Evolutionary conservation across 1,284 basidiomycete species (phyloP), one percentile per base, ranked within the genome.

Genomic region (Mixia osmundae): DNA sequence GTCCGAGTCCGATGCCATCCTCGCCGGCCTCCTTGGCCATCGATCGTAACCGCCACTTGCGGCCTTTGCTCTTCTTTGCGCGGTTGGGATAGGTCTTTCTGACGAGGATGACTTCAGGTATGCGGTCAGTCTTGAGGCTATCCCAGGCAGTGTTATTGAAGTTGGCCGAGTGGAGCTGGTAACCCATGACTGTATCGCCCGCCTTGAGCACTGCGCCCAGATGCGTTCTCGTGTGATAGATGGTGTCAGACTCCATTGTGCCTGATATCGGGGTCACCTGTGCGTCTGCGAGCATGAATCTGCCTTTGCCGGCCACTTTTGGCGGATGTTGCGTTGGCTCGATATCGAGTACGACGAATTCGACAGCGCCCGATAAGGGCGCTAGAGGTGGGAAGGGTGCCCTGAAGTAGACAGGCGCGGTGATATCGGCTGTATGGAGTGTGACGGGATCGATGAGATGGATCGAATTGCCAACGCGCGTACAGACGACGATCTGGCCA

Each of bases 21-120:
- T 65, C 65, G 23, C 77, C 82, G 15, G 68, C 74, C 55, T 94
- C 85, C 59, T 89, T 94, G 44, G 82, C 87, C 39, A 97, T 95
- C 48, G 76, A 82, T 50, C 76, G 69, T 48, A 97, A 64, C 57
- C 74, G 73, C 89, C 89, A 97, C 47, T 63, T 69, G 36, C 89
- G 66, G 11, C 76, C 59, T 58, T 71, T 75, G 53, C 65, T 71
- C 66, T 91, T 91, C 67, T 91, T 94, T 47, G 87, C 60, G 33
- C 83, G 62, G 59, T 89, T 79, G 33, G 87, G 91, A 59, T 94
- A 97, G 39, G 79, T 70, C 67, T 97, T 97, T 62, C 80, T 78
- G 44, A 94, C 76, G 12, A 97, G 69, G 22, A 97, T 69, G 44
- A 95, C 72, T 51, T 95, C 83, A 0, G 89, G 91, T 44, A 89